Evolutionary conservation across 768 basidiomycete species (phyloP).

Genomic region (Neoboletus subvelutipes): DNA sequence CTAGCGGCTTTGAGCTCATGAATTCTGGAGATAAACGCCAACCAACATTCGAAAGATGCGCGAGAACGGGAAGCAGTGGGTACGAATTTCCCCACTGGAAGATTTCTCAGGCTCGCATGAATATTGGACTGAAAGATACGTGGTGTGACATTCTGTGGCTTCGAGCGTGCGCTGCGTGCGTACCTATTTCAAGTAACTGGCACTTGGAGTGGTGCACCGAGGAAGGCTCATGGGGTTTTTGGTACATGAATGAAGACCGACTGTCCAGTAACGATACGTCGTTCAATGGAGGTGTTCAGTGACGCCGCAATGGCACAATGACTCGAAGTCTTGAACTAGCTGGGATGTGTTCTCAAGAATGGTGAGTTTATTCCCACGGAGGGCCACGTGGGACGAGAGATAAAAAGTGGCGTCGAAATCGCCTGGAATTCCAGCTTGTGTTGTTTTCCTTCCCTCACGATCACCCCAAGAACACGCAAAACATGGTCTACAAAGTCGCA

Average conservation of each 20-base stretch:
- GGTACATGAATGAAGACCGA: constrained; percentile 5
- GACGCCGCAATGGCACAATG: not conserved
- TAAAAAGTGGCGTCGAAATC: constrained; percentile 32
- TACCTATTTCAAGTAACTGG: constrained; percentile 60
- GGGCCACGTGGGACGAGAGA: constrained; percentile 29
- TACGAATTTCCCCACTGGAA: constrained; percentile 23
- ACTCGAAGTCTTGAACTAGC: not conserved
- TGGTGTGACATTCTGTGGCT: constrained; percentile 1
- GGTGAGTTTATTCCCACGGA: constrained; percentile 25
- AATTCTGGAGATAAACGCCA: not conserved
- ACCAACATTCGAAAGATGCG: constrained; percentile 73
- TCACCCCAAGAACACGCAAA: constrained; percentile 18
- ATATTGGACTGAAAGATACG: constrained; percentile 50
- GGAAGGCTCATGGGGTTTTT: not conserved
- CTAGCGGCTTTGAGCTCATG: constrained; percentile 37
- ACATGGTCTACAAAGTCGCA: constrained; percentile 89
- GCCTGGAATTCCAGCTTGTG: constrained; percentile 16
- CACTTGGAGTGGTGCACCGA: constrained; percentile 38
- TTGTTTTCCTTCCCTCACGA: constrained; percentile 29
- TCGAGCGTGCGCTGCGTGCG: not conserved
- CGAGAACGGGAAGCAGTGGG: constrained; percentile 71
- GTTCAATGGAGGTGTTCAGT: not conserved
- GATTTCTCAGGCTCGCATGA: constrained; percentile 48
- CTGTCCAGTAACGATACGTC: not conserved
- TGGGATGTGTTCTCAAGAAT: constrained; percentile 13